Evolutionary conservation across 2,329 filamentous ascomycete genomes (phyloP), one percentile per base, ranked within the genome.

Genomic region (Verticillium dahliae): DNA sequence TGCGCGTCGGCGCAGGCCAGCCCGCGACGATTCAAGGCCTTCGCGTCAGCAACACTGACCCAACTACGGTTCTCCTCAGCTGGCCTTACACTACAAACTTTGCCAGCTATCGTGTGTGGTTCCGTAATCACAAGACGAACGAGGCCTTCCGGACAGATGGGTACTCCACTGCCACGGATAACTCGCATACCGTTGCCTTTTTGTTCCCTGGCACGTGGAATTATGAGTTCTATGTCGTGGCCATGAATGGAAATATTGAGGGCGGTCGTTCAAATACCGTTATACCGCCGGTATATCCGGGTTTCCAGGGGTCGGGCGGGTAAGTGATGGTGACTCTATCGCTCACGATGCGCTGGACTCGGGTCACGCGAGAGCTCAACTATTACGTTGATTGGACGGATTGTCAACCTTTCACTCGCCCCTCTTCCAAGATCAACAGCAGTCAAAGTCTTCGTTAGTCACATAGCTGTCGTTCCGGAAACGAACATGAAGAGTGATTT

Each of bases 161-260:
- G n/a, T 39, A 54, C 15, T 55, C 54, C 14, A 37, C 50, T 3
- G 31, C 4, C 6, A 58, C 56, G 7, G 64, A 58, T 31, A 56
- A 56, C 54, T 56, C 54, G 1, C 38, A 63, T 3, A 60, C 57
- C 2, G 33, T 66, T 11, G 41, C 45, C 11, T 65, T 66, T 34
- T 56, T 67, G 18, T 64, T 61, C 11, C 65, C 64, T 1, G 64
- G 65, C 7, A 62, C 62, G 7, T 68, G 65, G 65, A 63, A 63
- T 58, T 67, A 62, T 56, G 65, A 66, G 59, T 66, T 66, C 41
- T 66, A 60, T 59, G 62, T 68, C n/a, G 59, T 58, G 31, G 61
- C 66, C 38, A 64, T 61, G 39, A 68, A 68, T 37, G 66, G 66
- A n/a, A 58, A 66, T 56, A 50, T 60, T 5, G 64, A 67, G 50